Base-by-base conservation (phyloP, 2,329 filamentous ascomycete genomes). In the Lecanicillium sp. region DNA sequence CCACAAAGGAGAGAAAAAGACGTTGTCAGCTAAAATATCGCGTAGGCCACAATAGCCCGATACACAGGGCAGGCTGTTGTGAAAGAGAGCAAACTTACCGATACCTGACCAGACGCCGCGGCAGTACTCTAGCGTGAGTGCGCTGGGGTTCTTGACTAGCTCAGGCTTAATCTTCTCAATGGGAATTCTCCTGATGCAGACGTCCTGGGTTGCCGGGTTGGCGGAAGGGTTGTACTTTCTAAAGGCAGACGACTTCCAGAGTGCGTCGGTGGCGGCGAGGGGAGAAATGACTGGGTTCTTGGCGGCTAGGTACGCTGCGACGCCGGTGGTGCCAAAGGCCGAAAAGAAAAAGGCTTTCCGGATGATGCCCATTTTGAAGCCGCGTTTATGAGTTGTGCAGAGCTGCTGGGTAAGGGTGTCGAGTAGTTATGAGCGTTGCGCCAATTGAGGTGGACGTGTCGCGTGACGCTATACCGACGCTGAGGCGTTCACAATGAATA, bases 21-120 rank as follows among this genome's bases (percentile, higher is more conserved):
- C n/a, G n/a, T n/a, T n/a, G n/a, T n/a, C n/a, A n/a, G n/a, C n/a
- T n/a, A n/a, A n/a, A n/a, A n/a, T n/a, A n/a, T n/a, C n/a, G n/a
- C n/a, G n/a, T n/a, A n/a, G n/a, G n/a, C n/a, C n/a, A n/a, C n/a
- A n/a, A n/a, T n/a, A n/a, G n/a, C n/a, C n/a, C n/a, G n/a, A n/a
- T n/a, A n/a, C n/a, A n/a, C n/a, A n/a, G n/a, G n/a, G n/a, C n/a
- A n/a, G n/a, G n/a, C n/a, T n/a, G n/a, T 15, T 20, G 3, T 4
- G 7, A 40, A 12, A 38, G 17, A 33, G 41, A 37, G 20, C 40
- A 30, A 42, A 60, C 70, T 44, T 57, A 83, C 80, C 80, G 54
- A 69, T 68, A 40, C 77, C 78, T 45, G 73, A 71, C 80, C 75
- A 86, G 35, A 83, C 61, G 32, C 79, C 79, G 11, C 75, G 75